Evolutionary conservation across 2,329 filamentous ascomycete species (phyloP), one percentile per base, ranked within the genome.

Genomic region (Clonostachys sp.): DNA sequence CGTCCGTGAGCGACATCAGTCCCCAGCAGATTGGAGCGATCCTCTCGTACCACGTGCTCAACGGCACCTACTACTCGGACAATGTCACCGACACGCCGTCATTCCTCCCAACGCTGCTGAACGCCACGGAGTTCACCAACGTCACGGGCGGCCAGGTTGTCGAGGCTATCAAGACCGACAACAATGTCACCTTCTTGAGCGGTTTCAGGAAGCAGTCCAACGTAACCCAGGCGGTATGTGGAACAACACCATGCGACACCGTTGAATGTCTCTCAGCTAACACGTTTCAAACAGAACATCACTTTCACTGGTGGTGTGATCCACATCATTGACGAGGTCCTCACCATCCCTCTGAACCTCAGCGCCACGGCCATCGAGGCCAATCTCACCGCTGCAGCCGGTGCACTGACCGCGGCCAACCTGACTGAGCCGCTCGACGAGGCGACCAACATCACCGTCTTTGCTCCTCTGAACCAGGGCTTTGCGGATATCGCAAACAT

Each of bases 61-160:
- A 57, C 45, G 57, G 64, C 9, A 52, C 54, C 3, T 66, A 61
- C 45, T 60, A 59, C 3, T 55, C 63, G 5, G 44, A 47, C 6
- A 61, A 48, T 8, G 53, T 60, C 18, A 61, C 57, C 4, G 48
- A 65, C 3, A 45, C 58, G 5, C 63, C 63, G n/a, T 48, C 51
- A 3, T 66, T 59, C 46, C 53, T 52, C 8, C 61, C 63, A 51
- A 61, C 58, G 5, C 50, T 64, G 14, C 50, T 64, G 5, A 57
- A 65, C 16, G 49, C 48, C 3, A 66, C 69, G 54, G 65, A 67
- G 1, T 64, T 66, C 47, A 57, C 59, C 7, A 67, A 68, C 53
- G 62, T 66, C 45, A 66, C 64, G 5, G 62, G 62, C 13, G 65
- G 64, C 4, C 61, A 62, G 40, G 64, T 65, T 48, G 63, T 65